Conservation (phyloP, 2,329 filamentous ascomycete genomes). For the Triangularia setosa region DNA sequence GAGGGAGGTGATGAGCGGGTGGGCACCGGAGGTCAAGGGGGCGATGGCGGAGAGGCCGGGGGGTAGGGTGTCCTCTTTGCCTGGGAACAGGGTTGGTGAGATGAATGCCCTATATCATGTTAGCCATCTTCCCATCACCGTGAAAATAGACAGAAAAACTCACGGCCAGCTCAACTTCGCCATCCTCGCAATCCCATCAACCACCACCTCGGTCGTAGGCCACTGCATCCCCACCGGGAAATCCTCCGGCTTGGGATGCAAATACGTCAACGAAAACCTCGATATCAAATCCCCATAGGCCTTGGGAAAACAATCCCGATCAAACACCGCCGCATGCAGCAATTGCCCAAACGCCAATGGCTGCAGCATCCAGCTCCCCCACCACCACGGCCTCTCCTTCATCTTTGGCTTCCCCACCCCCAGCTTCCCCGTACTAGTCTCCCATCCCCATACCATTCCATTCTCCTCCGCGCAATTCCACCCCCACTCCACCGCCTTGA, state of each 20-base stretch:
- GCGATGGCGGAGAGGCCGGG: slow-evolving; percentile 63
- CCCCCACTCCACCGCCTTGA: slow-evolving; percentile 76
- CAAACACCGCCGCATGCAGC: slow-evolving; percentile 71
- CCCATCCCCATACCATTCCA: slow-evolving; percentile 61
- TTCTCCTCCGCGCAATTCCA: slow-evolving; percentile 81
- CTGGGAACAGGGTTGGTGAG: slow-evolving; percentile 82
- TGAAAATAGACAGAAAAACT: slow-evolving; percentile 32
- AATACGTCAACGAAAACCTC: slow-evolving; percentile 72
- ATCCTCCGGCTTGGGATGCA: slow-evolving; percentile 66
- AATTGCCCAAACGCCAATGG: slow-evolving; percentile 73
- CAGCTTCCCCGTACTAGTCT: slow-evolving; percentile 44
- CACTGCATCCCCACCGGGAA: slow-evolving; percentile 66
- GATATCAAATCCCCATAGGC: slow-evolving; percentile 56
- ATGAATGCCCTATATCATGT: slow-evolving; percentile 58
- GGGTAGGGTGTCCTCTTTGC: slow-evolving; percentile 61
- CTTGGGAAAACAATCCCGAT: slow-evolving; percentile 67
- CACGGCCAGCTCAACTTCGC: slow-evolving; percentile 80
- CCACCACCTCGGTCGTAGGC: slow-evolving; percentile 71
- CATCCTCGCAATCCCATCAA: slow-evolving; percentile 78
- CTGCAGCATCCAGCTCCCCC: slow-evolving; percentile 78
- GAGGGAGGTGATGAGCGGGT: slow-evolving; percentile 78
- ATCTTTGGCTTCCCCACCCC: slow-evolving; percentile 42
- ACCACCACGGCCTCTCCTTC: slow-evolving; percentile 72
- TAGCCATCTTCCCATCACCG: neutral
- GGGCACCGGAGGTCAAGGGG: slow-evolving; percentile 77